Percentiles rank a stretch among this genome's conserved stretches.
Conservation (phyloP, 2,329 filamentous ascomycete species). For the Nemania serpens region DNA sequence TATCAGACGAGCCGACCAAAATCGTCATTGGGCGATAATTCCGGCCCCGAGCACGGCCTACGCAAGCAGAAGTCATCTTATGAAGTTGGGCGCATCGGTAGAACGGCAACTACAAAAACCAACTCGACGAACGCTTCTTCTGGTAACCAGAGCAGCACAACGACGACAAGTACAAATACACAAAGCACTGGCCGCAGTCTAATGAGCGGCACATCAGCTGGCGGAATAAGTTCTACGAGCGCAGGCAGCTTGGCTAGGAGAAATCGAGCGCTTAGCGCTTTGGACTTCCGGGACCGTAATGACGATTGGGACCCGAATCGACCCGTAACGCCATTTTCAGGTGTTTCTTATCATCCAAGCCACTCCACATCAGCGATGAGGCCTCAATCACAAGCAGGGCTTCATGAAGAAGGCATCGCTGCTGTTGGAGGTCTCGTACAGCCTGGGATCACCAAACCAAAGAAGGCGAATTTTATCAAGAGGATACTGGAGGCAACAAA, state of each 20-base stretch:
- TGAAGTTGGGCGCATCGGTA: constrained; percentile 74
- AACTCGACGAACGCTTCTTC: constrained; percentile 79
- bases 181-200: constrained; percentile 81
- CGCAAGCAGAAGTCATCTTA: constrained; percentile 75
- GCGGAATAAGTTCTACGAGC: constrained; percentile 91
- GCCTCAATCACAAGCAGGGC: constrained; percentile 70
- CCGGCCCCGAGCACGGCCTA: constrained; percentile 52
- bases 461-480: constrained; percentile 90
- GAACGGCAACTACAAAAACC: constrained; percentile 88
- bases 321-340: constrained; percentile 70
- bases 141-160: constrained; percentile 69
- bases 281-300: constrained; percentile 61
- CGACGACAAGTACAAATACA: constrained; percentile 69
- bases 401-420: constrained; percentile 66
- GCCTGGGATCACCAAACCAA: constrained; percentile 64
- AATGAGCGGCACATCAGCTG: constrained; percentile 92
- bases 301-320: constrained; percentile 55
- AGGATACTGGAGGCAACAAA: constrained; percentile 94
- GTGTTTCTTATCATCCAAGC: constrained; percentile 89
- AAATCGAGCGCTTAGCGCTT: constrained; percentile 68
- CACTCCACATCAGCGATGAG: constrained; percentile 66
- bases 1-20: constrained; percentile 59
- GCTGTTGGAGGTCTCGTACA: constrained; percentile 77
- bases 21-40: constrained; percentile 58
- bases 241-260: constrained; percentile 89